Evolutionary conservation across 805 yeast species (phyloP), one percentile per base, ranked within the genome.

Genomic region (Candida maris): DNA sequence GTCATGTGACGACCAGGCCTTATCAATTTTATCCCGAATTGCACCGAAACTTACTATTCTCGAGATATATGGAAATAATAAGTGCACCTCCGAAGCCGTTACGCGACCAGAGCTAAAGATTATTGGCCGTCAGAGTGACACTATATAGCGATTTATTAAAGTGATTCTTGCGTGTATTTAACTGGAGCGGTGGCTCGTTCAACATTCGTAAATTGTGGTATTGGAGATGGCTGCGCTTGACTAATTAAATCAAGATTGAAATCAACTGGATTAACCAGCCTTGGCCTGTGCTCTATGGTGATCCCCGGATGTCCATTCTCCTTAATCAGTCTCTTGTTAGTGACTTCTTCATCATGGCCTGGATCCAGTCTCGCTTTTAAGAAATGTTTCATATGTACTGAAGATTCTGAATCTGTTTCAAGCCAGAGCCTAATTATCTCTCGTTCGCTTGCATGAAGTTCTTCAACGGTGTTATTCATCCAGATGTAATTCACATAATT

Each of bases 61-160:
- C 37, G 94, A 86, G 49, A 89, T 86, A 12, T 87, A 81, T 56
- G 96, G 96, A 1, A 69, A 82, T 52, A 85, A 83, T 53, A 65
- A 77, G 49, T 75, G 87, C 40, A 75, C 88, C 1, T 62, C 68
- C 6, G 65, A 67, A 18, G 81, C 85, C 1, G 59, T 57, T 3
- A 57, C 73, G 2, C 64, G 81, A 37, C 63, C 65, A 4, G 82
- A 78, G 10, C 56, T 85, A 25, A 71, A 74, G 37, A 65, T 85
- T 5, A 77, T 85, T 38, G 95, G 95, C 5, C 68, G 91, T 42
- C 88, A 83, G 55, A 77, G 81, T 49, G 87, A 79, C 56, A 68
- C 70, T 47, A 64, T 73, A 38, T 75, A 57, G 44, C 15, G 4
- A 13, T n/a, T 13, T n/a, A 26, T 36, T 39, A 43, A 10, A 48